Percentiles rank a stretch among this genome's conserved stretches.
phyloP scores from a whole-genome alignment of 257 asterid genomes.

The Solanum pinnatisectum region DNA sequence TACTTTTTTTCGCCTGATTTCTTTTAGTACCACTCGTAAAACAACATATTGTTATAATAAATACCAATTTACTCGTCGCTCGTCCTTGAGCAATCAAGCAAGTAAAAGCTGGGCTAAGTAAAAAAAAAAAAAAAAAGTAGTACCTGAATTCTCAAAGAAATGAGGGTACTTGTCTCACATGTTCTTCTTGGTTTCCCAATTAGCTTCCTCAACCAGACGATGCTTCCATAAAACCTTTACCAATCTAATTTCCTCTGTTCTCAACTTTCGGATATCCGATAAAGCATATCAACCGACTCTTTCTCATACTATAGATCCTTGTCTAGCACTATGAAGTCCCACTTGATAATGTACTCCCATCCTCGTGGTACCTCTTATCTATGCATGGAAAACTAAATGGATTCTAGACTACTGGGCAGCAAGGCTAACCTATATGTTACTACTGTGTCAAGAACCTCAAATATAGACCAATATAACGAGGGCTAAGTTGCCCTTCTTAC shows the following conservation, averaged over 20 bases:
- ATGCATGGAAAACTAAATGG: no score
- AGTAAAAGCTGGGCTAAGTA: not conserved
- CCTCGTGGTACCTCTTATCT: no score
- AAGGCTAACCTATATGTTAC: no score
- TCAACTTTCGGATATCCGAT: not conserved
- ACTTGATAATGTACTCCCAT: no score
- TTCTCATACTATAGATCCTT: not conserved
- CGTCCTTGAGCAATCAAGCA: not conserved
- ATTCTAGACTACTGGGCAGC: no score
- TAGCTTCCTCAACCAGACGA: not conserved
- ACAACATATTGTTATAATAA: not conserved
- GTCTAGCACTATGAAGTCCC: not conserved
- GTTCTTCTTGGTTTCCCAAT: not conserved
- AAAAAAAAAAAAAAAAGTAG: not conserved
- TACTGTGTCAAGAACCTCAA: no score
- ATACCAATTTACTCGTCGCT: not conserved
- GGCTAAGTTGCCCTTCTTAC: no score
- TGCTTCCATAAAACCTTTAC: not conserved
- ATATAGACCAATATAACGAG: no score
- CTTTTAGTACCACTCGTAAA: not conserved
- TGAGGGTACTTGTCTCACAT: not conserved
- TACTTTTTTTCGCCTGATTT: not conserved
- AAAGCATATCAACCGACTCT: not conserved
- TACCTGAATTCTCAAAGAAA: not conserved
- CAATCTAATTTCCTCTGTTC: not conserved